Percentiles rank a stretch among this genome's conserved stretches.
Evolutionary conservation across 768 basidiomycete species (phyloP).

Genomic region (Tremella mesenterica): DNA sequence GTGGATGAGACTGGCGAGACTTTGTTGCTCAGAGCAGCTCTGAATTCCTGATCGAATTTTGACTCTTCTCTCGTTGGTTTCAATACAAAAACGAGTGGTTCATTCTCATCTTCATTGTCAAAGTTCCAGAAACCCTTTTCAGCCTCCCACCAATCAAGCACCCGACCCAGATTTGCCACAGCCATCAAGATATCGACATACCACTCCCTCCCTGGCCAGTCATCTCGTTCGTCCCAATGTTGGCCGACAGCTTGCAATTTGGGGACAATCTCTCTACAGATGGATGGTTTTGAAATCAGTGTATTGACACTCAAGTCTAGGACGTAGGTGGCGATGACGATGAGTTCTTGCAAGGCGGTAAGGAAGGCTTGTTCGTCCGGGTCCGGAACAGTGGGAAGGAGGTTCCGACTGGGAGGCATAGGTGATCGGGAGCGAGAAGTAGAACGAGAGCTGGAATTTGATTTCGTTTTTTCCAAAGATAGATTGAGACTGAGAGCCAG

Average conservation of each 20-base stretch:
- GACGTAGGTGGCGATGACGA: conserved; percentile 85
- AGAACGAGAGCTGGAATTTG: conserved; percentile 61
- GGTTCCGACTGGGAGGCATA: conserved; percentile 60
- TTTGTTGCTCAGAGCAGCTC: conserved; percentile 10
- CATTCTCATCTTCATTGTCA: conserved; percentile 68
- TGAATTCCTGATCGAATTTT: conserved; percentile 27
- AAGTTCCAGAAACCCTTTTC: conserved; percentile 99
- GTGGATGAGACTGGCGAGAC: conserved; percentile 4
- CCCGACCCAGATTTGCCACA: conserved; percentile 87
- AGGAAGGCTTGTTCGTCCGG: conserved; percentile 52
- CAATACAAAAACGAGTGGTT: conserved; percentile 85
- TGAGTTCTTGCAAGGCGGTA: conserved; percentile 80
- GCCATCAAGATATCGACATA: conserved; percentile 94
- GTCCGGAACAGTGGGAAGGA: conserved; percentile 10
- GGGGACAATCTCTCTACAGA: conserved; percentile 77
- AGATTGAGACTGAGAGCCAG: conserved; percentile 20
- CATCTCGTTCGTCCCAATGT: conserved; percentile 94
- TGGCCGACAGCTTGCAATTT: conserved; percentile 84
- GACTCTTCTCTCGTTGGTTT: conserved; percentile 61
- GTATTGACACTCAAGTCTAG: conserved; percentile 79
- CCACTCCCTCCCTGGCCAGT: conserved; percentile 97
- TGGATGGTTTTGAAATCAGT: conserved; percentile 74
- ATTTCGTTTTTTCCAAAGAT: conserved; percentile 24
- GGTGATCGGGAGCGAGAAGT: conserved; percentile 92
- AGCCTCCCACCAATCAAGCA: conserved; percentile 99